Evolutionary conservation across 2,329 filamentous ascomycete genomes (phyloP), one percentile per base, ranked within the genome.

Genomic region (Coniochaeta sp.): DNA sequence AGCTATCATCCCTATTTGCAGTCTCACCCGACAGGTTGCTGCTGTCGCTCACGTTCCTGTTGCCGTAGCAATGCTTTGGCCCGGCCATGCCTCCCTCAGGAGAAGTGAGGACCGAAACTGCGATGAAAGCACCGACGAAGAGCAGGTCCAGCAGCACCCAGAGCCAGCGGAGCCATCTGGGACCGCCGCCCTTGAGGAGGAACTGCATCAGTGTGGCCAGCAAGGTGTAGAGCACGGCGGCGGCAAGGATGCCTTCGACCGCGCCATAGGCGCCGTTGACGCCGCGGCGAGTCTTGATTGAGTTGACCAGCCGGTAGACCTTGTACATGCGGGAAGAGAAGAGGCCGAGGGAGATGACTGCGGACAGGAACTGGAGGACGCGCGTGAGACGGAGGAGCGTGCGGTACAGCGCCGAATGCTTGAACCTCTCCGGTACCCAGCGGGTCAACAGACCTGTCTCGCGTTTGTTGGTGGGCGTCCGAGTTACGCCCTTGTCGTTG

Each of bases 221-320:
- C 55, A 78, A 64, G 0, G 73, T 77, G 68, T 79, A 79, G 7
- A 74, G 63, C 14, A 76, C 72, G 4, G 77, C 76, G 5, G 76
- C 76, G 10, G 75, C 73, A 24, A 79, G 72, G 55, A 78, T 78
- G 58, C 75, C 75, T 64, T 78, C 75, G 40, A 79, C 76, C 19
- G 76, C 66, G 26, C 66, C 66, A 7, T 62, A 58, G 2, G 59
- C 73, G 26, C 72, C 70, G 52, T 71, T 74, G 40, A 72, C 69
- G 22, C 68, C 67, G n/a, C 73, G 64, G 70, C 67, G 32, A 58
- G 67, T 64, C 69, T 72, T 61, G 70, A 64, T 65, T 1, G 65
- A 64, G 42, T 65, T 66, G 57, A 66, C 67, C 32, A 77, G 71
- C 24, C 70, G 72, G 61, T 74, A 72, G 58, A 78, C 72, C 44